Base-by-base conservation (phyloP, 106 monocot species). In the Triglochin maritima region DNA sequence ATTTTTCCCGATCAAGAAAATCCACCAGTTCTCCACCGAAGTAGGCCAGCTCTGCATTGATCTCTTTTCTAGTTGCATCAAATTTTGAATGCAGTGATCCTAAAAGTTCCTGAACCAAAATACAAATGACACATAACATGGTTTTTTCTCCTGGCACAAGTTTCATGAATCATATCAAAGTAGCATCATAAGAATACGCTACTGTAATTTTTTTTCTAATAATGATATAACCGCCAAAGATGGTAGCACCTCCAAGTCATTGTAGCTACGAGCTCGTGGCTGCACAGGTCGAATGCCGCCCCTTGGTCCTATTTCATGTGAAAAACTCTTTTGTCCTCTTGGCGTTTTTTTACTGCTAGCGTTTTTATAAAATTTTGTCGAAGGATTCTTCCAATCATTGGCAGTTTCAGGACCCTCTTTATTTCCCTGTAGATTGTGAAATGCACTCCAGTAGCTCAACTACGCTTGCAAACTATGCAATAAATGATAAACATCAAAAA, bases 251-350 rank as follows among this genome's bases (percentile, higher is more conserved):
- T 73, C 83, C 59, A 89, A 65, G 64, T 86, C 83, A 56, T 65
- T 77, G 51, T 77, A 86, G 74, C 89, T 89, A 12, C 67, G 83
- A 10, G 89, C 67, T 68, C 80, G 77, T 46, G 79, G 68, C 9
- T 55, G 75, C 3, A 67, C 49, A 41, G 62, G 75, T 56, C 51
- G 72, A 59, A 76, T 78, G 13, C 83, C 83, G 66, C 78, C 71
- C 72, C 70, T 86, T 43, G 85, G 78, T 29, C 74, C 83, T 57
- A 86, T 59, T 77, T 89, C 89, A 83, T 85, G 81, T 68, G 89
- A 85, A 76, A 81, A 86, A 53, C 85, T 89, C 77, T 83, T 89
- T 49, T 78, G 65, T 57, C 66, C 7, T n/a, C 62, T 48, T 59
- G 71, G 15, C 64, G 52, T 46, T 64, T 72, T 84, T 60, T 17